A percentile compares a stretch with the other conserved stretches of the same genome.
phyloP scores from a whole-genome alignment of 148 eudicot genomes.

The Suaeda aralocaspica region DNA sequence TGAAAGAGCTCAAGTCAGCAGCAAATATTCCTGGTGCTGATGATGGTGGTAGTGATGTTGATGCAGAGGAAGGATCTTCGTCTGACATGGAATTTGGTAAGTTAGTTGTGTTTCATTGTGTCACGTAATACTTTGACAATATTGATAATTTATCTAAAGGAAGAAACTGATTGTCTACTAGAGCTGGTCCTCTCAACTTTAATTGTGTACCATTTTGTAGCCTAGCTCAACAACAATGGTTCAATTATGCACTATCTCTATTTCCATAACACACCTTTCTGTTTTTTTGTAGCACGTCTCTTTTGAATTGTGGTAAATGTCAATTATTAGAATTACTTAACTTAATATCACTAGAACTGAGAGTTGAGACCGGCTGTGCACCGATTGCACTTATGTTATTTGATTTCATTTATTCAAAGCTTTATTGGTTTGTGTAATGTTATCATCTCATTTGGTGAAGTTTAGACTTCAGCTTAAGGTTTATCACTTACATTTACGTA shows the following conservation, averaged over 20 bases:
- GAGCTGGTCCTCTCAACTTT: not conserved
- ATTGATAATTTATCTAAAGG: no score
- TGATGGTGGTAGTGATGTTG: conserved; percentile 41
- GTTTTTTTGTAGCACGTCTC: no score
- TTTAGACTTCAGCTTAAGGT: no score
- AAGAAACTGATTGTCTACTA: not conserved
- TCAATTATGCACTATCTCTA: no score
- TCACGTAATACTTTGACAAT: not conserved
- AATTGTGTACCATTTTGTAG: not conserved
- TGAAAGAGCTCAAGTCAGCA: conserved; percentile 77
- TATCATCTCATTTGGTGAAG: not conserved
- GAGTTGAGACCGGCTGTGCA: not conserved
- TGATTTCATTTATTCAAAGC: not conserved
- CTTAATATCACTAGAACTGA: not conserved
- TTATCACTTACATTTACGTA: not conserved
- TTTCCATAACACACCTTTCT: no score
- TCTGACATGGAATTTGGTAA: conserved; percentile 94
- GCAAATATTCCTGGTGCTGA: conserved; percentile 38
- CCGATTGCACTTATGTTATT: not conserved
- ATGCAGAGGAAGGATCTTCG: conserved; percentile 57
- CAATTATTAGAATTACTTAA: no score
- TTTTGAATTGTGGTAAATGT: no score
- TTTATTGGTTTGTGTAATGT: not conserved
- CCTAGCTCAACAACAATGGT: not conserved
- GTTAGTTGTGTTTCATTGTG: not conserved